Evolutionary conservation across 2,329 filamentous ascomycete genomes (phyloP), one percentile per base, ranked within the genome.

Genomic region (Fusarium scirpi): DNA sequence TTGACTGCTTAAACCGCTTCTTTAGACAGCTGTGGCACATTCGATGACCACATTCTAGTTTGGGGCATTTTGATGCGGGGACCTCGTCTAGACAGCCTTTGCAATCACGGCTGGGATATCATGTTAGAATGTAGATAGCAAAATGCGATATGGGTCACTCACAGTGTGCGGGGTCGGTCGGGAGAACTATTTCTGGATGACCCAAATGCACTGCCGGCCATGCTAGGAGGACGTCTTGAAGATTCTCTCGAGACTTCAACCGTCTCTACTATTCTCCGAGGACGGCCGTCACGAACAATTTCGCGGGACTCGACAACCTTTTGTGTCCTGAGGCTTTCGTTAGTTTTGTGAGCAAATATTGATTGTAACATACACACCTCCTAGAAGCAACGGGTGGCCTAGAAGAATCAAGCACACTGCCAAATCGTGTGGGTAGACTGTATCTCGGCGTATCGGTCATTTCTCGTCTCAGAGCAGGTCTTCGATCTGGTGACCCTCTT

Each of bases 1-100:
- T 84, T 13, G 93, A 96, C 65, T 93, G 85, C 57, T 86, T 89
- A 80, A 97, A 97, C 61, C 89, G 86, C 52, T 89, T 88, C 78
- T 89, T 91, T 43, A 97, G 83, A 78, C 94, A 97, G 10, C 85
- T 78, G 69, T 92, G 85, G 79, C 94, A 97, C 91, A 95, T 94
- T 67, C 89, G 88, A 79, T 97, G 94, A 5, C 89, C 89, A 77
- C 94, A 97, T 71, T 88, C 87, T 38, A 97, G 86, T 78, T 90
- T 92, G 40, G 90, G 90, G 34, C 91, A 87, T 78, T 89, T 90
- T 63, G 84, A 84, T 12, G 85, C 76, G 2, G 90, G 88, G 4
- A 92, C 81, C 67, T 93, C 90, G 68, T 92, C 90, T 76, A 90
- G 82, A 77, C 94, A 97, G 25, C 87, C 88, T 49, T 94, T 82